Evolutionary conservation across 768 basidiomycete species (phyloP).

Genomic region (Boletus patriciae): DNA sequence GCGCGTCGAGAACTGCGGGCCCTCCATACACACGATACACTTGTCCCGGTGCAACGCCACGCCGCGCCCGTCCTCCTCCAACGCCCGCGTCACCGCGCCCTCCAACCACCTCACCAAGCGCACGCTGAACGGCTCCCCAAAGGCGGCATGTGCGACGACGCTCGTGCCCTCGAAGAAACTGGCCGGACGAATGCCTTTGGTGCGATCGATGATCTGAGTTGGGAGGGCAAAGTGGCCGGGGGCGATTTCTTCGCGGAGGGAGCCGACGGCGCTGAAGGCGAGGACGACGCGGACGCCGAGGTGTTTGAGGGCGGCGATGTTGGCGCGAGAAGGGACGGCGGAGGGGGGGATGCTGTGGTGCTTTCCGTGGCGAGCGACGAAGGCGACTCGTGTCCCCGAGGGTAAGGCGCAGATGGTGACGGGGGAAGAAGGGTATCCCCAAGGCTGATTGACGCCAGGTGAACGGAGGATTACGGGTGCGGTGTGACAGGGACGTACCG

Average conservation of each 20-base stretch:
- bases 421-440: conserved; percentile 89
- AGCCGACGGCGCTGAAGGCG: conserved; percentile 95
- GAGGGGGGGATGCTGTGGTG: conserved; percentile 80
- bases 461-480: not conserved
- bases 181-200: conserved; percentile 87
- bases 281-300: conserved; percentile 87
- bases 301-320: conserved; percentile 92
- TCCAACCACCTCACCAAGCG: conserved; percentile 67
- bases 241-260: conserved; percentile 87
- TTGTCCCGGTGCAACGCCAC: conserved; percentile 77
- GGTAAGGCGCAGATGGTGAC: conserved; percentile 91
- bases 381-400: conserved; percentile 78
- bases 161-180: conserved; percentile 83
- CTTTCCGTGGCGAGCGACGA: conserved; percentile 88
- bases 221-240: conserved; percentile 90
- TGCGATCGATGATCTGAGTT: conserved; percentile 92
- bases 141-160: conserved; percentile 69
- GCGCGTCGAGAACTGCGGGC: conserved; percentile 96
- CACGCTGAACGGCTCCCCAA: conserved; percentile 87
- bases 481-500: conserved; percentile 48
- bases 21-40: conserved; percentile 93
- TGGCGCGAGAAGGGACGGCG: conserved; percentile 80
- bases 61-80: conserved; percentile 56
- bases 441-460: conserved; percentile 57
- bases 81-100: conserved; percentile 57